Evolutionary conservation across 306 rosid genomes (phyloP).

Genomic region (Hippophae rhamnoides): DNA sequence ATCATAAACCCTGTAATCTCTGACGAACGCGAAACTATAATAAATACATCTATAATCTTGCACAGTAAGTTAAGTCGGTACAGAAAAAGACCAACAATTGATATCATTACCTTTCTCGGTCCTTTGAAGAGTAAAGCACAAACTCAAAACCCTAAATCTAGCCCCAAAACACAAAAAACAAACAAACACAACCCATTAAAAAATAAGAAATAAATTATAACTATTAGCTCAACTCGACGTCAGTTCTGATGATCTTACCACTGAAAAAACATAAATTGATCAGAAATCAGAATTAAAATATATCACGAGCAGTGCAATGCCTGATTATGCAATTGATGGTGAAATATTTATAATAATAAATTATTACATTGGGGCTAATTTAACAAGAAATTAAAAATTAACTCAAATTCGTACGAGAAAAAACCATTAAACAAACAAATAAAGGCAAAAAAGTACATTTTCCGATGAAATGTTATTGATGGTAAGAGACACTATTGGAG

Average conservation of each 20-base stretch:
- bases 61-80: neutral
- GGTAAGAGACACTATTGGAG: conserved; percentile 12
- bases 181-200: conserved; percentile 18
- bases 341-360: neutral
- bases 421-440: conserved; percentile 10
- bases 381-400: neutral
- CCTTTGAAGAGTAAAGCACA: conserved; percentile 20
- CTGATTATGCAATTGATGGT: conserved; percentile 10
- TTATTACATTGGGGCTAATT: no score
- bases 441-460: conserved; percentile 14
- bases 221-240: neutral
- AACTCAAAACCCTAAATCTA: conserved; percentile 43
- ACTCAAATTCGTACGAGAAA: neutral
- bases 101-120: conserved; percentile 15
- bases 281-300: neutral
- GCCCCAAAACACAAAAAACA: conserved; percentile 1
- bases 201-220: conserved; percentile 6
- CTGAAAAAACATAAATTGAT: neutral
- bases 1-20: conserved; percentile 1
- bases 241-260: conserved; percentile 5
- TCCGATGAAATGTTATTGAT: conserved; percentile 13
- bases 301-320: conserved; percentile 13
- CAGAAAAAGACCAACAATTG: conserved; percentile 5
- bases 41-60: no score
- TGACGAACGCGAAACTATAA: neutral